Conservation (phyloP, 116 monocot species). For the Trichopus zeylanicus region DNA sequence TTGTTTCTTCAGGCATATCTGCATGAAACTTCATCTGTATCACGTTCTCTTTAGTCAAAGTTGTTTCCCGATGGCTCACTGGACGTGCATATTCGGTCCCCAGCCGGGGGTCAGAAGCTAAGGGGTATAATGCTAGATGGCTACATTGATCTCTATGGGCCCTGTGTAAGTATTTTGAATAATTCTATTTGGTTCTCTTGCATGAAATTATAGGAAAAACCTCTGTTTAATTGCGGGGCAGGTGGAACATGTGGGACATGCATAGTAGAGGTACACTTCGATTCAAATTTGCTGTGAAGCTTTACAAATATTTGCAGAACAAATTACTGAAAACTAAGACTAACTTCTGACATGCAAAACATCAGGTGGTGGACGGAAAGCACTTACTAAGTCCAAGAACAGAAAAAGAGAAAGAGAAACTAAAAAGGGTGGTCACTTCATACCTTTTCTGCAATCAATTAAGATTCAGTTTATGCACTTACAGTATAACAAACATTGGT, state of each 20-base stretch:
- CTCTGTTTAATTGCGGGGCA: conserved; percentile 62
- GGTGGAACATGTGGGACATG: conserved; percentile 77
- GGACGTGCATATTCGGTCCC: conserved; percentile 58
- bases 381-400: conserved; percentile 54
- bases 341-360: not conserved
- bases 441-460: not conserved
- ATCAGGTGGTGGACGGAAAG: conserved; percentile 67
- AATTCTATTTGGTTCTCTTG: not conserved
- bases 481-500: not conserved
- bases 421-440: conserved; percentile 48
- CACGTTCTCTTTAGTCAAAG: conserved; percentile 30
- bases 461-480: not conserved
- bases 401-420: conserved; percentile 63
- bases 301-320: not conserved
- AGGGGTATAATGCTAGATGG: conserved; percentile 80
- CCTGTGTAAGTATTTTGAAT: conserved; percentile 44
- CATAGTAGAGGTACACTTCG: conserved; percentile 58
- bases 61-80: conserved; percentile 81
- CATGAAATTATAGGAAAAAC: conserved; percentile 26
- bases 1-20: not conserved
- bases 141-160: conserved; percentile 87
- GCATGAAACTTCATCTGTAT: not conserved
- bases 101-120: conserved; percentile 72
- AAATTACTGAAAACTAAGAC: not conserved
- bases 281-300: not conserved